Evolutionary conservation across 2,329 filamentous ascomycete genomes (phyloP).

Genomic region (Acrocalymma vagum): DNA sequence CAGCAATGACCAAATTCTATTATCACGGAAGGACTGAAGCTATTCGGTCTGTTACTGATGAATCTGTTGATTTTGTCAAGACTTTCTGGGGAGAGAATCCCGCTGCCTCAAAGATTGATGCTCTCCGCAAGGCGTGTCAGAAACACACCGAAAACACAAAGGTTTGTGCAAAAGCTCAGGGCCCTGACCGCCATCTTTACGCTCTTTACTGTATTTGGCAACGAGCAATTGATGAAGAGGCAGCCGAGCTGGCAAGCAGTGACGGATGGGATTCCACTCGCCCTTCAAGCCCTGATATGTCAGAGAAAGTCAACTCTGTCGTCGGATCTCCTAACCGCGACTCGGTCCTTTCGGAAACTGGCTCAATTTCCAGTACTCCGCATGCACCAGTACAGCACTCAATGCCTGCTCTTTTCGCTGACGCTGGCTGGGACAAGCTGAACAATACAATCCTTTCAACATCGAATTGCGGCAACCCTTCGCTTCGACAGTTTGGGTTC

Average conservation of each 20-base stretch:
- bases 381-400: slow-evolving; percentile 55
- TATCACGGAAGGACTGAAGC: slow-evolving; percentile 95
- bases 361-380: slow-evolving; percentile 58
- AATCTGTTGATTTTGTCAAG: slow-evolving; percentile 87
- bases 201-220: slow-evolving; percentile 97
- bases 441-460: slow-evolving; percentile 95
- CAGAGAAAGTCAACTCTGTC: slow-evolving; percentile 56
- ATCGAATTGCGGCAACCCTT: slow-evolving; percentile 98
- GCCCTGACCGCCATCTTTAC: slow-evolving; percentile 92
- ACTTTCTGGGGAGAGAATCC: slow-evolving; percentile 95
- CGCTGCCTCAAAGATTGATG: slow-evolving; percentile 82
- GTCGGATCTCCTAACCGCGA: slow-evolving; percentile 64
- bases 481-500: slow-evolving; percentile 94
- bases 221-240: slow-evolving; percentile 79
- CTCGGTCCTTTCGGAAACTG: slow-evolving; percentile 61
- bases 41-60: slow-evolving; percentile 83
- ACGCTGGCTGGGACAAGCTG: slow-evolving; percentile 90
- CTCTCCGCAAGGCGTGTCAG: slow-evolving; percentile 82
- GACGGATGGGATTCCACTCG: slow-evolving; percentile 60
- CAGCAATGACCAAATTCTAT: slow-evolving; percentile 96
- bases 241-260: slow-evolving; percentile 61
- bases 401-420: slow-evolving; percentile 84
- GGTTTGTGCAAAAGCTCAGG: slow-evolving; percentile 87
- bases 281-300: slow-evolving; percentile 61
- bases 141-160: slow-evolving; percentile 82